Conservation (phyloP, 768 basidiomycete species). For the Porpolomopsis calyptriformis region DNA sequence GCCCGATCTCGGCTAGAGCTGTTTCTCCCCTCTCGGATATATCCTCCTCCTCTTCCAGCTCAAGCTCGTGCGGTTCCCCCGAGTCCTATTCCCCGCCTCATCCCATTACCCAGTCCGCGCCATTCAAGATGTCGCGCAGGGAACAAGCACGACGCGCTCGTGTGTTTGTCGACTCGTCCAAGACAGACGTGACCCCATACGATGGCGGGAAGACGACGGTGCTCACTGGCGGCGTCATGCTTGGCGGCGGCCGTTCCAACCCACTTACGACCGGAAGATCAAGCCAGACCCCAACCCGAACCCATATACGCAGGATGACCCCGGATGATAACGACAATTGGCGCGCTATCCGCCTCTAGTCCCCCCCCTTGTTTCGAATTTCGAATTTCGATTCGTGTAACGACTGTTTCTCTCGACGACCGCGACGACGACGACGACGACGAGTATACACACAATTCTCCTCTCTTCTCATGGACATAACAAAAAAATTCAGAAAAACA, state of each 20-base stretch:
- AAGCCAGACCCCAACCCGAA: neutral
- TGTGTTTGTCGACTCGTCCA: constrained; percentile 67
- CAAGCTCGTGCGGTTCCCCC: constrained; percentile 30
- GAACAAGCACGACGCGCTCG: constrained; percentile 59
- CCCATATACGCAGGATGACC: neutral
- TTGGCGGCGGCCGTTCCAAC: constrained; percentile 2
- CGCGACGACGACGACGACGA: too few species aligned
- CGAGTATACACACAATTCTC: too few species aligned
- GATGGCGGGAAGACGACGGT: constrained; percentile 85
- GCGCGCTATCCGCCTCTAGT: neutral
- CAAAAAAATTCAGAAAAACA: too few species aligned
- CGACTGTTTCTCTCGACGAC: too few species aligned
- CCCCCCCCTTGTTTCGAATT: too few species aligned
- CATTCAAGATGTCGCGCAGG: constrained; percentile 47
- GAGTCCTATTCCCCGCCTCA: neutral
- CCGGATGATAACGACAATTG: neutral
- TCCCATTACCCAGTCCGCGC: neutral
- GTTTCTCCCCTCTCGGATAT: constrained; percentile 50
- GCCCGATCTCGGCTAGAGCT: constrained; percentile 39
- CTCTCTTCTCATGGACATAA: too few species aligned
- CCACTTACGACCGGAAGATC: neutral
- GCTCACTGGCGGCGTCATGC: constrained; percentile 43
- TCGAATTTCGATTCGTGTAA: too few species aligned
- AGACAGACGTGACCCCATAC: constrained; percentile 74
- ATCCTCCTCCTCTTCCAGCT: constrained; percentile 61